These are phyloP conservation scores for Tetracentron sinense DNA, from an alignment of 164 flowering plant genomes.

Conservation along the genomic window DNA sequence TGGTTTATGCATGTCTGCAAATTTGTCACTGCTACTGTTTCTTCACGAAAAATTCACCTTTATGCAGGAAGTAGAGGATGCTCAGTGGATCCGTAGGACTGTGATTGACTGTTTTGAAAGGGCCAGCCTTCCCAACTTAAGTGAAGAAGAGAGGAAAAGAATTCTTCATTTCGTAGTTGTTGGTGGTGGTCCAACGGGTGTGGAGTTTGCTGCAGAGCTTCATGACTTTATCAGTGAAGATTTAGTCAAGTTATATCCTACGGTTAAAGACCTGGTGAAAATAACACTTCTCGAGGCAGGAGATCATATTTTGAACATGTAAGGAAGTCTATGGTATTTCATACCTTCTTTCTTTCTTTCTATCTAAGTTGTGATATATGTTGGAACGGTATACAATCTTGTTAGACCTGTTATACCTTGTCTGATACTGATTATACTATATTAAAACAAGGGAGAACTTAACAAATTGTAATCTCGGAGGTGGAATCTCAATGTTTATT, in stretches of 20 bases:
- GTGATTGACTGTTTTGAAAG: constrained; percentile 80
- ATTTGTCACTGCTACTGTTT: background rate
- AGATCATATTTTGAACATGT: constrained; percentile 84
- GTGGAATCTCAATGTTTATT: no score
- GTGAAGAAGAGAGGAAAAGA: constrained; percentile 71
- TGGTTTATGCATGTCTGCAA: background rate
- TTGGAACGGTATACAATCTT: no score
- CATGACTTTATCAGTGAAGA: constrained; percentile 84
- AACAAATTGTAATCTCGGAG: no score
- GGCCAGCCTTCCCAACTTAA: constrained; percentile 69
- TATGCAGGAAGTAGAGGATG: constrained; percentile 88
- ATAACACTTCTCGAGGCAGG: constrained; percentile 77
- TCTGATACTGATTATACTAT: no score
- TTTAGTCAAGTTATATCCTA: constrained; percentile 62
- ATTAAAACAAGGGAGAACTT: no score
- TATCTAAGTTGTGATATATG: background rate
- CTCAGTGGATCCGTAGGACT: constrained; percentile 68
- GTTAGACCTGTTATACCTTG: no score
- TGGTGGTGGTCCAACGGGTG: constrained; percentile 99
- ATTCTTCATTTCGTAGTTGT: constrained; percentile 87
- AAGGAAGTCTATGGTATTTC: constrained; percentile 17
- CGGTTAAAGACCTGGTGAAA: constrained; percentile 51
- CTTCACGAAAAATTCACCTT: background rate
- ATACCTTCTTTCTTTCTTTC: background rate
- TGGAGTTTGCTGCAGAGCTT: constrained; percentile 95